A percentile compares a stretch with the other conserved stretches of the same genome.
phyloP scores from a whole-genome alignment of 2,329 filamentous ascomycete species.

The Verticillium longisporum region DNA sequence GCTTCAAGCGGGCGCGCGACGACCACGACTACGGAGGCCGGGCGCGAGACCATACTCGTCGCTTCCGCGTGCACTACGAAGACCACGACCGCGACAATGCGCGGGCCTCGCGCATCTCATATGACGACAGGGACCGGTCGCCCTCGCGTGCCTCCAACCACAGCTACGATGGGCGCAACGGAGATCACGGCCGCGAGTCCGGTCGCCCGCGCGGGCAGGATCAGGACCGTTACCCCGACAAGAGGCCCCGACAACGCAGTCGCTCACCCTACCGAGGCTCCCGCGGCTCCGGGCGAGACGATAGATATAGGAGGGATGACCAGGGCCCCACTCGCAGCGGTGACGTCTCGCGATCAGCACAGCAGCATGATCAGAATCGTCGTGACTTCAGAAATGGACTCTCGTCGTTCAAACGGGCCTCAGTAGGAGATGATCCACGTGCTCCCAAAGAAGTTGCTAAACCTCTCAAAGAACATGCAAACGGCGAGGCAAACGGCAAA shows the following conservation, averaged over 20 bases:
- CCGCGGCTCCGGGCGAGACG: slow-evolving; percentile 25
- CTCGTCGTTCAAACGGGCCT: slow-evolving; percentile 58
- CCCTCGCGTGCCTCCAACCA: slow-evolving; percentile 31
- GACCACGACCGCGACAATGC: slow-evolving; percentile 38
- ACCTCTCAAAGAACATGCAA: slow-evolving; percentile 54
- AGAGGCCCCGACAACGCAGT: slow-evolving; percentile 49
- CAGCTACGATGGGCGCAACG: slow-evolving; percentile 45
- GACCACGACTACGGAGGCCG: slow-evolving; percentile 45
- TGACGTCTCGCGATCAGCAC: slow-evolving; percentile 18
- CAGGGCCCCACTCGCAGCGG: slow-evolving; percentile 17
- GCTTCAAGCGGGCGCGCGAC: slow-evolving; percentile 60
- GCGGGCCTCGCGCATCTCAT: slow-evolving; percentile 39
- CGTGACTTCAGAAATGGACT: slow-evolving; percentile 44
- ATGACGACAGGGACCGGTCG: slow-evolving; percentile 52
- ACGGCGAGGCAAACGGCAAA: slow-evolving; percentile 10
- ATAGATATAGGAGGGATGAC: slow-evolving; percentile 23
- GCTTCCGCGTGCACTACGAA: slow-evolving; percentile 58
- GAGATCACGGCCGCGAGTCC: slow-evolving; percentile 28
- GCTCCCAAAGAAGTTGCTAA: slow-evolving; percentile 60
- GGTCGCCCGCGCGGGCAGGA: slow-evolving; percentile 14
- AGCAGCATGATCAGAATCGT: slow-evolving; percentile 40
- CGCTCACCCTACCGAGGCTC: slow-evolving; percentile 39
- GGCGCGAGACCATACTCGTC: slow-evolving; percentile 46
- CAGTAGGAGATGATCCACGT: slow-evolving; percentile 51
- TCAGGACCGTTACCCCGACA: slow-evolving; percentile 24